Percentiles rank a stretch among this genome's conserved stretches.
phyloP scores from a whole-genome alignment of 1,284 basidiomycete genomes.

The Thelephora terrestris region DNA sequence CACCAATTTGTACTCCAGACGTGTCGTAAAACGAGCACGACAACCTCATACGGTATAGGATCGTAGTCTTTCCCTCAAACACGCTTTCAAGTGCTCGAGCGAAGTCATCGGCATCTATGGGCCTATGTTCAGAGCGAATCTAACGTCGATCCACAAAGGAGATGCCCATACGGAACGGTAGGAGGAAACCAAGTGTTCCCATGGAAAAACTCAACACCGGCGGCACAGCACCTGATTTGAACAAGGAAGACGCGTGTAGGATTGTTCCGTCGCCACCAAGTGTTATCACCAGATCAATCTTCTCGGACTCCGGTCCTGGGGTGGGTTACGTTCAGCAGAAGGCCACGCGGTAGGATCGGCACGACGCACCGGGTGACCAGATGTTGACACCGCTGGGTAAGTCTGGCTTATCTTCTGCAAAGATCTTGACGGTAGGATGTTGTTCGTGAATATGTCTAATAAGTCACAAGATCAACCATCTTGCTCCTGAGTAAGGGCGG shows the following conservation, averaged over 20 bases:
- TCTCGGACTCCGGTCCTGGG: conserved; percentile 38
- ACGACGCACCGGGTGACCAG: conserved; percentile 46
- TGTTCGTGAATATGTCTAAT: conserved; percentile 50
- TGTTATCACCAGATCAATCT: conserved; percentile 83
- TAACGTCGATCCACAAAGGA: background rate
- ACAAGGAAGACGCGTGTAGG: conserved; percentile 87
- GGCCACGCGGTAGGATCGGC: conserved; percentile 1
- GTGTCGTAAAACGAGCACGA: conserved; percentile 69
- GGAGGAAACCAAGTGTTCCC: conserved; percentile 89
- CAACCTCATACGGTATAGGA: conserved; percentile 83
- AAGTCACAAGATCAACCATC: background rate
- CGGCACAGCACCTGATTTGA: conserved; percentile 81
- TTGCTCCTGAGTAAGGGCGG: background rate
- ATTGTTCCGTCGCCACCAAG: conserved; percentile 95
- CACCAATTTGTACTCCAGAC: conserved; percentile 44
- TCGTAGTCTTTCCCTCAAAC: conserved; percentile 63
- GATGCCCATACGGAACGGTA: conserved; percentile 77
- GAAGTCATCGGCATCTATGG: conserved; percentile 72
- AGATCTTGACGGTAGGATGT: conserved; percentile 67
- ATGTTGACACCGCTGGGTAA: conserved; percentile 54
- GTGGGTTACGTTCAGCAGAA: conserved; percentile 1
- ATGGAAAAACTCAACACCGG: conserved; percentile 94
- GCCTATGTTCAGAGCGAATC: background rate
- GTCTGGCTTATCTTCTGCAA: conserved; percentile 63
- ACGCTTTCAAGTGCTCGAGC: conserved; percentile 70